A percentile compares a stretch with the other conserved stretches of the same genome.
phyloP scores from a whole-genome alignment of 2,329 filamentous ascomycete genomes.

The Sarocladium kiliense region DNA sequence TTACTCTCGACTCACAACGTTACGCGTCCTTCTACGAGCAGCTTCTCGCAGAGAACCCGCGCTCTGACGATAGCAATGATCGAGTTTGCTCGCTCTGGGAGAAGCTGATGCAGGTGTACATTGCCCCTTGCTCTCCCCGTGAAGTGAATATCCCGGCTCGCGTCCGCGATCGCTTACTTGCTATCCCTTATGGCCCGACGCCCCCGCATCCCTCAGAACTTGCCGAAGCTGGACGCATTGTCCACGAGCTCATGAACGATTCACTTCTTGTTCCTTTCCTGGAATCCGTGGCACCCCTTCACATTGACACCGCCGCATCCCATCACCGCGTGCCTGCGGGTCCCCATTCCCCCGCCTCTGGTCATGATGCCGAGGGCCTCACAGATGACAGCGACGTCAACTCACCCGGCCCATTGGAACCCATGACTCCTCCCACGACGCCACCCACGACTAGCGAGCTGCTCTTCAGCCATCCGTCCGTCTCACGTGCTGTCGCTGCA shows the following conservation, averaged over 20 bases:
- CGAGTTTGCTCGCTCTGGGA: conserved; percentile 81
- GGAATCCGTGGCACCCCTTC: conserved; percentile 51
- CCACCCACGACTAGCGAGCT: conserved; percentile 57
- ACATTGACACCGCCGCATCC: conserved; percentile 25
- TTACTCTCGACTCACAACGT: conserved; percentile 87
- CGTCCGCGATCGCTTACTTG: conserved; percentile 76
- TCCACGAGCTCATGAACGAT: conserved; percentile 96
- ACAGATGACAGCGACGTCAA: conserved; percentile 63
- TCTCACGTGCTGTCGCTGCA: conserved; percentile 49
- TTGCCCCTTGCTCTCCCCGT: conserved; percentile 74
- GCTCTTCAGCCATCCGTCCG: conserved; percentile 42
- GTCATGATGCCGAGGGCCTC: conserved; percentile 47
- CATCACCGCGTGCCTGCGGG: conserved; percentile 24
- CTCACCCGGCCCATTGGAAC: conserved; percentile 52
- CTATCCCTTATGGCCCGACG: conserved; percentile 43
- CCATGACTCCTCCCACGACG: conserved; percentile 70
- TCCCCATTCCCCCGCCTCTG: conserved; percentile 35
- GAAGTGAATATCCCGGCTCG: conserved; percentile 87
- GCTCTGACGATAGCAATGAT: conserved; percentile 42
- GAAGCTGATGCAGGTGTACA: conserved; percentile 84
- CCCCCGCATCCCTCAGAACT: conserved; percentile 72
- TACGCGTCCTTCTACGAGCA: conserved; percentile 61
- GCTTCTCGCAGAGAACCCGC: conserved; percentile 31
- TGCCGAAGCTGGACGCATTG: conserved; percentile 77
- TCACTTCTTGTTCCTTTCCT: conserved; percentile 90